Evolutionary conservation across 192 early-diverging fungal species (phyloP), one percentile per base, ranked within the genome.

Genomic region (Backusella liffmaniae): DNA sequence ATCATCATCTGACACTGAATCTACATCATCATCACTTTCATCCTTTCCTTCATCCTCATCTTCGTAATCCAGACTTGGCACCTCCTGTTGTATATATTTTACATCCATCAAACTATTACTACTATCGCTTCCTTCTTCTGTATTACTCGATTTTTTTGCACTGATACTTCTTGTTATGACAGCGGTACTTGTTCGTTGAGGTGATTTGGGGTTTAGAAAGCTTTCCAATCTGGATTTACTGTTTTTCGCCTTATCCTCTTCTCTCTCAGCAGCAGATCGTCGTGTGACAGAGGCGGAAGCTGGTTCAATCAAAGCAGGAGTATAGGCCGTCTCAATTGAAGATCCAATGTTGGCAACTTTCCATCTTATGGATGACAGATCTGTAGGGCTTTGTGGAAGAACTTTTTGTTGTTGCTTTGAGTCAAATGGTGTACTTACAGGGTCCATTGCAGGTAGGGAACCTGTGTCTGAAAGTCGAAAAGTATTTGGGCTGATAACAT

Each of bases 311-410:
- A 44, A n/a, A 67, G 21, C 1, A 5, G 75, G 67, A 7, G 75
- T 67, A 70, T 56, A 66, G 3, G 35, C 67, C 6, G 75, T 76
- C 23, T 68, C 75, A 29, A 76, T 46, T 15, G 75, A 36, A 6
- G 75, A 76, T 16, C 32, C 75, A 16, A 70, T 30, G 2, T 76
- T 66, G 30, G 75, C 75, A 3, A 41, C 62, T 35, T 76, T 76
- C 75, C 75, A 76, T 39, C 67, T 42, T 15, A 76, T 29, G 4
- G 51, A 49, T 21, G 72, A 59, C 5, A 30, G 30, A 59, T 51
- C 72, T 34, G 32, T 67, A 36, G 34, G 66, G 5, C 16, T 23
- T 32, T 36, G 30, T 35, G 66, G 34, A 35, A 67, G 67, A 15
- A 42, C 34, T 26, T 69, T 41, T 39, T 69, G 34, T 41, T 39